These are phyloP conservation scores for Candida glucosophila DNA, from an alignment of 1,139 yeast species.

Conservation along the genomic window DNA sequence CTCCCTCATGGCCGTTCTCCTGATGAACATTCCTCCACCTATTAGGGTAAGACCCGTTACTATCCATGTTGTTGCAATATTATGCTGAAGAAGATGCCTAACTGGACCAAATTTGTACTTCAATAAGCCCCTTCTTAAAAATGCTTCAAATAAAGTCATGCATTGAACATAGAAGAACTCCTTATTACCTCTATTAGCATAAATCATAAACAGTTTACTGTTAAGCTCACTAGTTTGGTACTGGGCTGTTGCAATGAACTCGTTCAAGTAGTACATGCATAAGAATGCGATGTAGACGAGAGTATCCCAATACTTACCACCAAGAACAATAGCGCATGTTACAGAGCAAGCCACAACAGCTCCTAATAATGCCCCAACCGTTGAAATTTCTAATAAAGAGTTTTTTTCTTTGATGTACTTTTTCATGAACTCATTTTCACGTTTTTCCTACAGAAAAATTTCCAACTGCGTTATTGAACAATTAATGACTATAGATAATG, in stretches of 20 bases:
- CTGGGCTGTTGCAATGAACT: constrained; percentile 18
- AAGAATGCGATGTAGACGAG: constrained; percentile 14
- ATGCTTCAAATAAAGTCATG: constrained; percentile 18
- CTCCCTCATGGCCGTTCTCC: constrained; percentile 24
- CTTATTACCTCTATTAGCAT: constrained; percentile 28
- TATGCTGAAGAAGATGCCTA: not conserved
- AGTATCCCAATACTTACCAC: constrained; percentile 5
- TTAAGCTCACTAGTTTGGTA: constrained; percentile 21
- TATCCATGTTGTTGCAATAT: no score
- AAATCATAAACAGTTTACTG: constrained; percentile 26
- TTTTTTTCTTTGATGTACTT: constrained; percentile 11
- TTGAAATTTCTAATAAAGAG: constrained; percentile 15
- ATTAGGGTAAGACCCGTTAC: no score
- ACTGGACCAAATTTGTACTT: not conserved
- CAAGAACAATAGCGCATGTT: constrained; percentile 1
- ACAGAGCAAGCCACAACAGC: constrained; percentile 8
- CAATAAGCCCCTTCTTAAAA: constrained; percentile 5
- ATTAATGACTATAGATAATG: no score
- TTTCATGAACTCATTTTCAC: constrained; percentile 2
- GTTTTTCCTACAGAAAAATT: no score
- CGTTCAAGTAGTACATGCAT: constrained; percentile 19
- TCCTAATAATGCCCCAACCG: constrained; percentile 16
- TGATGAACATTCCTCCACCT: constrained; percentile 21
- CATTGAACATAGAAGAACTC: constrained; percentile 24
- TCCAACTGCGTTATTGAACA: no score